Conservation (phyloP, 192 early-diverging fungal species). For the Phycomyces nitens region DNA sequence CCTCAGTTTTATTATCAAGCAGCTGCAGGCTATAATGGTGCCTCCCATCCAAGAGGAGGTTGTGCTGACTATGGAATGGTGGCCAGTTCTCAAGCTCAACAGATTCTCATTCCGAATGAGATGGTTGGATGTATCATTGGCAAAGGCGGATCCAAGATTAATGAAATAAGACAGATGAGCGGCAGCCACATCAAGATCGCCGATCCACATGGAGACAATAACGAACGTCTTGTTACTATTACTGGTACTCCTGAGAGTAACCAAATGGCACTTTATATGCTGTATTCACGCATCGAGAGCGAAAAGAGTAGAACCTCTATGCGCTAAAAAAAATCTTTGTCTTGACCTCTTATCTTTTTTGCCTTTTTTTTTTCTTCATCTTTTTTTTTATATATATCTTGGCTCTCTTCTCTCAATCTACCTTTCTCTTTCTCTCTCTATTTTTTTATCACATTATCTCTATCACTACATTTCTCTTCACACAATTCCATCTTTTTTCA, state of each 20-base stretch:
- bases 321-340: slow-evolving; percentile 7
- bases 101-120: slow-evolving; percentile 62
- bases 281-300: slow-evolving; percentile 84
- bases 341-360: background rate
- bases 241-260: slow-evolving; percentile 83
- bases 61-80: slow-evolving; percentile 16
- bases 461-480: background rate
- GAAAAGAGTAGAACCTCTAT: slow-evolving; percentile 53
- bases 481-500: background rate
- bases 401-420: too few species aligned
- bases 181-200: slow-evolving; percentile 90
- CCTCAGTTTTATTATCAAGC: slow-evolving; percentile 28
- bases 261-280: slow-evolving; percentile 88
- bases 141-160: slow-evolving; percentile 80
- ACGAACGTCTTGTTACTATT: slow-evolving; percentile 88
- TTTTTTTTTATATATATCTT: too few species aligned
- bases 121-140: slow-evolving; percentile 92
- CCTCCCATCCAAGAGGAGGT: slow-evolving; percentile 4
- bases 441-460: background rate
- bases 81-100: slow-evolving; percentile 41
- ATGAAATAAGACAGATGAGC: slow-evolving; percentile 75
- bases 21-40: slow-evolving; percentile 4
- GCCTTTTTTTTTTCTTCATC: background rate
- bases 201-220: slow-evolving; percentile 57
- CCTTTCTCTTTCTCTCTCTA: background rate